A percentile compares a stretch with the other conserved stretches of the same genome.
phyloP scores from a whole-genome alignment of 2,329 filamentous ascomycete genomes.

The Nigrospora oryzae region DNA sequence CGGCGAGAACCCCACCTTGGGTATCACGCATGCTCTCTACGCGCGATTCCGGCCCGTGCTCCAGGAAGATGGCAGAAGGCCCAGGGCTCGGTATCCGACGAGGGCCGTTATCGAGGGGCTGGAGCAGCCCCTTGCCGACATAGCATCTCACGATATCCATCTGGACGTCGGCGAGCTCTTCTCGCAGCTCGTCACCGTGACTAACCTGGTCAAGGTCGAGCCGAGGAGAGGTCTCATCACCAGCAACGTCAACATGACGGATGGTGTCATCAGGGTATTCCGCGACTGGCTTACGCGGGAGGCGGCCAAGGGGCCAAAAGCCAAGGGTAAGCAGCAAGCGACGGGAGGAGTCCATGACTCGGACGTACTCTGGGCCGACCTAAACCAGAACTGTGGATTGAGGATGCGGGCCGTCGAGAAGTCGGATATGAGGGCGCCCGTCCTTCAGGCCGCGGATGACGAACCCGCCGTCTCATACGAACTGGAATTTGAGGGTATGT shows the following conservation, averaged over 20 bases:
- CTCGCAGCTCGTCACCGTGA: conserved; percentile 62
- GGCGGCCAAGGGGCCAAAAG: conserved; percentile 13
- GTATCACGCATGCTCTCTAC: conserved; percentile 50
- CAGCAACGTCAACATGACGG: conserved; percentile 56
- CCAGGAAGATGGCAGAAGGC: conserved; percentile 26
- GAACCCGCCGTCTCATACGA: conserved; percentile 62
- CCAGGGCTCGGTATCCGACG: conserved; percentile 13
- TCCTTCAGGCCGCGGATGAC: conserved; percentile 50
- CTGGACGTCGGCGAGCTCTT: conserved; percentile 66
- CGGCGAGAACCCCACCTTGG: conserved; percentile 22
- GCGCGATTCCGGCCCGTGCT: conserved; percentile 61
- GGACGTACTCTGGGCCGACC: conserved; percentile 61
- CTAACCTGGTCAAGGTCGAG: conserved; percentile 60
- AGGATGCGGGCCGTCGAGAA: conserved; percentile 55
- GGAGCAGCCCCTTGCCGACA: conserved; percentile 22
- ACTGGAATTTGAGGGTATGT: conserved; percentile 63
- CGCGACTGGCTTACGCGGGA: conserved; percentile 57
- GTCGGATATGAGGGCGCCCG: conserved; percentile 33
- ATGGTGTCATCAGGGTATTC: conserved; percentile 63
- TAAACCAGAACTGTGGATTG: conserved; percentile 55
- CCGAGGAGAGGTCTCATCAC: conserved; percentile 50
- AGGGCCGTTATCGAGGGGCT: conserved; percentile 8
- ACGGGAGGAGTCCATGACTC: conserved; percentile 12
- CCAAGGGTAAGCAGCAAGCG: conserved; percentile 17
- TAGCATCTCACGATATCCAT: conserved; percentile 50